phyloP scores from a whole-genome alignment of 2,329 filamentous ascomycete genomes.

The Cryphonectria carpinicola region DNA sequence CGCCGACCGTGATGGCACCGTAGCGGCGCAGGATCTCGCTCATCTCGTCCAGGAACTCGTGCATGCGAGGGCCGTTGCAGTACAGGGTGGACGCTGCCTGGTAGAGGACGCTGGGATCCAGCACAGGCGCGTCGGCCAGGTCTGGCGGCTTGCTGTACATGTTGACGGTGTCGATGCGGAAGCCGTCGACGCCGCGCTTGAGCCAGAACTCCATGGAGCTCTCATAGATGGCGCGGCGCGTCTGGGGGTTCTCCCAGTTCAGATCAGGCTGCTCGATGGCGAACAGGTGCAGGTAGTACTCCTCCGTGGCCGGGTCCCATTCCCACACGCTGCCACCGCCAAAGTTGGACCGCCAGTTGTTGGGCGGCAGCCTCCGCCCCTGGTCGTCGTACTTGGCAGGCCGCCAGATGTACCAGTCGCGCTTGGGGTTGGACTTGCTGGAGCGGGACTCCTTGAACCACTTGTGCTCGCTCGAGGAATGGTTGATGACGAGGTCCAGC shows the following conservation, averaged over 20 bases:
- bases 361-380: slow-evolving; percentile 63
- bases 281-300: slow-evolving; percentile 71
- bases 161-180: slow-evolving; percentile 52
- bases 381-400: slow-evolving; percentile 52
- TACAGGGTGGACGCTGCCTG: slow-evolving; percentile 22
- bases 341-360: slow-evolving; percentile 55
- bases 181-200: slow-evolving; percentile 67
- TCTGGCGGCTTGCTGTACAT: slow-evolving; percentile 26
- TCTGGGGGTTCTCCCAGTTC: slow-evolving; percentile 74
- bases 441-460: slow-evolving; percentile 63
- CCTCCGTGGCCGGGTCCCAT: slow-evolving; percentile 52
- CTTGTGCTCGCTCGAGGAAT: slow-evolving; percentile 62
- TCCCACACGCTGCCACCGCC: slow-evolving; percentile 48
- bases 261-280: slow-evolving; percentile 74
- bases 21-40: slow-evolving; percentile 21
- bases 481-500: slow-evolving; percentile 75
- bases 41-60: slow-evolving; percentile 28
- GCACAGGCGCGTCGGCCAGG: slow-evolving; percentile 23
- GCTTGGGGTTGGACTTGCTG: slow-evolving; percentile 54
- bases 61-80: slow-evolving; percentile 27
- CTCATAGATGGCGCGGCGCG: slow-evolving; percentile 68
- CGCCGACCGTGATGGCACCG: slow-evolving; percentile 27
- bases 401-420: slow-evolving; percentile 70
- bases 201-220: slow-evolving; percentile 74
- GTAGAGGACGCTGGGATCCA: slow-evolving; percentile 17